Evolutionary conservation across 306 rosid species (phyloP).

Genomic region (Gastrolobium villosum): DNA sequence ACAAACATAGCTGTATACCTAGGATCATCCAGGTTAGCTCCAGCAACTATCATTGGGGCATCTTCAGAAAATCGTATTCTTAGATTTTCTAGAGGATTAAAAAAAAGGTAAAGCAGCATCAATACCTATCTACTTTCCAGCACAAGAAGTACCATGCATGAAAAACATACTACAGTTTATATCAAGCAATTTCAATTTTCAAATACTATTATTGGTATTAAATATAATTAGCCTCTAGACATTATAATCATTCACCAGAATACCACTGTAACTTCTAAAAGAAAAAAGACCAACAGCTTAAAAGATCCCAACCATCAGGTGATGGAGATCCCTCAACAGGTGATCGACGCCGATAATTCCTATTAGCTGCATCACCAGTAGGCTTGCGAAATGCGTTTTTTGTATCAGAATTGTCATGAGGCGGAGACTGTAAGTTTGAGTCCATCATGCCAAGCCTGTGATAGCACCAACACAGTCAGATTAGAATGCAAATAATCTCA

Average conservation of each 20-base stretch:
- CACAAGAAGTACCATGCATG: slow-evolving; percentile 30
- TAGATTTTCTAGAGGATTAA: neutral
- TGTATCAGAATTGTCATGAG: slow-evolving; percentile 53
- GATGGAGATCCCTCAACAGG: slow-evolving; percentile 73
- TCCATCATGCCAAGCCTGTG: slow-evolving; percentile 66
- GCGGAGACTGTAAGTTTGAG: slow-evolving; percentile 48
- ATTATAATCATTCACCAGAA: slow-evolving; percentile 4
- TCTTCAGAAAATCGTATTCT: neutral
- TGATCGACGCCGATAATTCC: slow-evolving; percentile 87
- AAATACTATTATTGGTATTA: neutral
- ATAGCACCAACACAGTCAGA: slow-evolving; percentile 32
- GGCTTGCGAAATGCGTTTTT: slow-evolving; percentile 80
- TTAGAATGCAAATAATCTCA: slow-evolving; percentile 34
- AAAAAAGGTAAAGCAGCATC: neutral
- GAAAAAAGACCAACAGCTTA: slow-evolving; percentile 36
- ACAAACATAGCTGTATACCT: slow-evolving; percentile 7
- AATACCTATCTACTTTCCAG: slow-evolving; percentile 15
- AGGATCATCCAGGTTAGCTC: slow-evolving; percentile 8
- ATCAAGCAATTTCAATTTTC: slow-evolving; percentile 1
- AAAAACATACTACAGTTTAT: slow-evolving; percentile 7
- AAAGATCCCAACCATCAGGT: slow-evolving; percentile 74
- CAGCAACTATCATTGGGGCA: slow-evolving; percentile 8
- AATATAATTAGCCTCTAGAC: slow-evolving; percentile 1
- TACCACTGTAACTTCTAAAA: slow-evolving; percentile 36
- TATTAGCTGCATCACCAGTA: slow-evolving; percentile 65